These are phyloP conservation scores for Dichomitus squalens DNA, from an alignment of 1,284 basidiomycete species.

Conservation along the genomic window DNA sequence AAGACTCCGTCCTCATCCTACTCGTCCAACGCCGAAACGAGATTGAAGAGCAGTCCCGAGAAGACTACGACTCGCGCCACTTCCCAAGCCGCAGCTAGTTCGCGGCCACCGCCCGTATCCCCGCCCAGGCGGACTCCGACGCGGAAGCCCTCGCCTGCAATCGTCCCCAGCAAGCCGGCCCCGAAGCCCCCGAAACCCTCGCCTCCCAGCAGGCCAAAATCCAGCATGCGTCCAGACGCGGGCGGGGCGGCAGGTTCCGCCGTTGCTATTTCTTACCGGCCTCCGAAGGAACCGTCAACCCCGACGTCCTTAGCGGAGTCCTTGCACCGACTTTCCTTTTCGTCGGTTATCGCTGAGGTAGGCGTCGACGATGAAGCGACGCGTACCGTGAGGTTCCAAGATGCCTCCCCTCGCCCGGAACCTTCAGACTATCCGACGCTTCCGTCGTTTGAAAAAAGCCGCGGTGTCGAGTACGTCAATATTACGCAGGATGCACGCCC, in stretches of 20 bases:
- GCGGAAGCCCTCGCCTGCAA: neutral
- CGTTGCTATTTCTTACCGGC: neutral
- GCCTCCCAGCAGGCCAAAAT: neutral
- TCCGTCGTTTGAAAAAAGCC: neutral
- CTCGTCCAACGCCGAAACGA: neutral
- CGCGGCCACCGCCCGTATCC: neutral
- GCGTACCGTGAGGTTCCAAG: neutral
- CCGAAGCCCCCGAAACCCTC: neutral
- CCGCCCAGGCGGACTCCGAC: neutral
- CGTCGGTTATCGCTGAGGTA: neutral
- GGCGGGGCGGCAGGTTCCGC: neutral
- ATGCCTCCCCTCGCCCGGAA: neutral
- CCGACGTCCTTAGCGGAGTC: no score
- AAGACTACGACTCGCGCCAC: neutral
- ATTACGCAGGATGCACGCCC: neutral
- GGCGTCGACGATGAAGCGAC: neutral
- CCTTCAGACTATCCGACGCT: neutral
- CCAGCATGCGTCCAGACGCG: neutral
- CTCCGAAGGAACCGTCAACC: neutral
- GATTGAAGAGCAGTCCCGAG: neutral
- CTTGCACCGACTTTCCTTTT: neutral
- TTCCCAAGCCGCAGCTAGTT: neutral
- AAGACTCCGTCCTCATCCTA: neutral
- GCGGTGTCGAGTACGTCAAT: neutral
- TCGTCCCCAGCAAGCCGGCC: neutral